Base-by-base conservation (phyloP, 148 eudicot genomes). In the Nepenthes gracilis region DNA sequence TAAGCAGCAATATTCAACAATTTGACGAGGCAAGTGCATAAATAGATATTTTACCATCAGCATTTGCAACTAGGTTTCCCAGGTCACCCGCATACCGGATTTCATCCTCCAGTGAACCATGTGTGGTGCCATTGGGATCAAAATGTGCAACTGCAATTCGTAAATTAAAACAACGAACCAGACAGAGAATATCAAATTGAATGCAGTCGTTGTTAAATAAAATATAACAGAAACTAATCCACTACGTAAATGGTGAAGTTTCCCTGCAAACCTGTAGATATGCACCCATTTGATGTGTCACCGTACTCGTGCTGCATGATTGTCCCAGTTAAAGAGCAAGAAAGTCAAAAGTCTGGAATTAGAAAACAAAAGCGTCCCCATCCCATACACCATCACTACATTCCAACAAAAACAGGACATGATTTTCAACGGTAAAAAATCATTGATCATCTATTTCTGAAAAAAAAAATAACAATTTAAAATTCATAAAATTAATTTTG, bases 1-100 rank as follows among this genome's bases (percentile, higher is more conserved):
- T 32, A 72, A 67, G n/a, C 15, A 35, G 71, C n/a, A 36, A 8
- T 23, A 43, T 63, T 9, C 14, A 59, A 32, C 34, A 54, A 9
- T 40, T 40, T 40, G 45, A 40, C 9, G 7, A 23, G 23, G 15
- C 32, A 55, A 36, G 43, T 1, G n/a, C 2, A 45, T 40, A 40
- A 3, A 33, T 23, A 47, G 45, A 8, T 40, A 3, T 40, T 2
- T 47, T 63, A 91, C 97, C 97, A 53, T 88, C 86, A 62, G 88
- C 83, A 72, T 91, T 85, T 49, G 97, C 97, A 75, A 88, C 74
- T 65, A 92, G 88, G 96, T 92, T 92, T 92, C 97, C 94, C 96
- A 92, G 97, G 96, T 88, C 97, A 79, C 98, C 98, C 96, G 96
- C 98, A 81, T 92, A 94, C 63, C 98, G 96, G 75, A 83, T 68